A percentile compares a stretch with the other conserved stretches of the same genome.
phyloP scores from a whole-genome alignment of 495 filamentous ascomycete genomes.

The Aspergillus heteromorphus region DNA sequence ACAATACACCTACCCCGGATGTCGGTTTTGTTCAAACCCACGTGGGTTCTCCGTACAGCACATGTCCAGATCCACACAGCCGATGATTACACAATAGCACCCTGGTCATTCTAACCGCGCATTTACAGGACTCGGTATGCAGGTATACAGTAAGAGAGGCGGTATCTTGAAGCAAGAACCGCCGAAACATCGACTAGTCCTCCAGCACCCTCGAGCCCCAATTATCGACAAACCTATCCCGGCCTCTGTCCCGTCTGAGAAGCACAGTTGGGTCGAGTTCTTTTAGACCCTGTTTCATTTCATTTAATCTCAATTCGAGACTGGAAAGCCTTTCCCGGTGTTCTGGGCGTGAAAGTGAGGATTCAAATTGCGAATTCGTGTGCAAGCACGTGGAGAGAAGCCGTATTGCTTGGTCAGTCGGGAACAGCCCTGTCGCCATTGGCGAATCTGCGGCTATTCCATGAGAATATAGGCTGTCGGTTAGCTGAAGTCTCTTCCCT shows the following conservation, averaged over 20 bases:
- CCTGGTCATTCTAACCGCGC: too few species aligned
- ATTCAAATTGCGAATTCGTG: constrained; percentile 24
- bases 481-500: constrained; percentile 28
- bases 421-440: constrained; percentile 21
- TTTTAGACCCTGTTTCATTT: constrained; percentile 31
- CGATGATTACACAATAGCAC: too few species aligned
- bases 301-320: constrained; percentile 26
- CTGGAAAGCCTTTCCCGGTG: constrained; percentile 23
- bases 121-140: too few species aligned
- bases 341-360: constrained; percentile 23
- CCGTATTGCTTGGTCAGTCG: constrained; percentile 28
- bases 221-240: constrained; percentile 27
- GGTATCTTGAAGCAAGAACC: background rate
- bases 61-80: too few species aligned
- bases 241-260: constrained; percentile 28
- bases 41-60: too few species aligned
- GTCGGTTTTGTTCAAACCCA: too few species aligned
- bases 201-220: constrained; percentile 19
- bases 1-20: too few species aligned
- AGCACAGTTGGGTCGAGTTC: constrained; percentile 31
- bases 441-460: constrained; percentile 29
- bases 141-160: too few species aligned
- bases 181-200: background rate
- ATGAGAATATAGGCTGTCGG: constrained; percentile 22
- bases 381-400: constrained; percentile 32